Evolutionary conservation across 306 rosid genomes (phyloP), one percentile per base, ranked within the genome.

Genomic region (Dalbergia cultrata): DNA sequence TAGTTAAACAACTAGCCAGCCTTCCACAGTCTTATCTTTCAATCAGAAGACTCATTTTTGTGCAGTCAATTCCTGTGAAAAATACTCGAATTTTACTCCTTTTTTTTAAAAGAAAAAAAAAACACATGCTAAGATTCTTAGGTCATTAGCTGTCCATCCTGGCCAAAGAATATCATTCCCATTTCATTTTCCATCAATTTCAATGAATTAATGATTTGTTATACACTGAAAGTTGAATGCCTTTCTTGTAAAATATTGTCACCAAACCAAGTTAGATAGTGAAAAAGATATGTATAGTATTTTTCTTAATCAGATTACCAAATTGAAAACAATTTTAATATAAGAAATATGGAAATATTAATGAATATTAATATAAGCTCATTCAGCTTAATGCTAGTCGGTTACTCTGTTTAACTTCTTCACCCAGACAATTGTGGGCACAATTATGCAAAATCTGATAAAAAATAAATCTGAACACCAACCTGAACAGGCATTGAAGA

Each of bases 401-500:
- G 60, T 18, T 54, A 54, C 19, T n/a, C 22, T 22, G 53, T 65
- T 57, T 37, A 71, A 41, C 56, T 60, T 67, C 47, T 56, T 70
- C 70, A 61, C 53, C 11, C 39, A 67, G 21, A 52, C 67, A 31
- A 18, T 43, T 13, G 66, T 54, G 61, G 61, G 65, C 49, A 72
- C 7, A 59, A 80, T 57, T 75, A 70, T 37, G 22, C 66, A 72
- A 43, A 84, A 65, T 39, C 17, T 37, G 11, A 57, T 67, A 52
- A 70, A 80, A 58, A 67, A 78, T 68, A 73, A 54, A 75, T 35
- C 26, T 54, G 11, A 49, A 78, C 18, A 14, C 65, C 54, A 72
- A 45, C 99, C 98, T 95, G 90, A 91, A 90, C 70, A 95, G 95
- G 87, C 99, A 93, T 89, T 93, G 98, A 72, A 95, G 87, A 84